Evolutionary conservation across 441 rosid genomes (phyloP).

Genomic region (Cnidoscolus chayamansa): DNA sequence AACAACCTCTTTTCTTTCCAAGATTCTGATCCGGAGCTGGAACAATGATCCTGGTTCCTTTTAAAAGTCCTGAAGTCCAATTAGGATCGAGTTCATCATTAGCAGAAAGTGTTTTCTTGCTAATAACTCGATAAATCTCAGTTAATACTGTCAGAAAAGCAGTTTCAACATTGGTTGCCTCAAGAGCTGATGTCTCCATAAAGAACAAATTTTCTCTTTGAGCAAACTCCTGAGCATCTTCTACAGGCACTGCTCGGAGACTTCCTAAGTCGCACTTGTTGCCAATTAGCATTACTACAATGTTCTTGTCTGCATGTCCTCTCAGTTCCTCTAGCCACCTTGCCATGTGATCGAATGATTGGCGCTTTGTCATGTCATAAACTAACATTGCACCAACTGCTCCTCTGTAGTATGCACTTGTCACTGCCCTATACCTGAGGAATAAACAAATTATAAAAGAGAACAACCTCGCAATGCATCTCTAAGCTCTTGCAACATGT

Average conservation of each 20-base stretch:
- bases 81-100: conserved; percentile 39
- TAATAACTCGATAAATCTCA: conserved; percentile 59
- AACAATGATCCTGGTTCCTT: conserved; percentile 65
- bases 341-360: conserved; percentile 44
- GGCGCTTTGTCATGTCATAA: conserved; percentile 51
- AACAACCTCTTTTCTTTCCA: conserved; percentile 48
- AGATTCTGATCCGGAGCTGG: conserved; percentile 46
- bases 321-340: conserved; percentile 57
- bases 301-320: conserved; percentile 51
- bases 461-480: too few relatives aligned
- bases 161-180: conserved; percentile 70
- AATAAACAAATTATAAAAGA: neutral
- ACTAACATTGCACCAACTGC: conserved; percentile 65
- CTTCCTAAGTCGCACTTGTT: conserved; percentile 81
- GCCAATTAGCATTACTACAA: conserved; percentile 80
- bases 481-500: neutral
- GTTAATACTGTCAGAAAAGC: conserved; percentile 66
- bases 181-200: conserved; percentile 88
- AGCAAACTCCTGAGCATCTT: conserved; percentile 75
- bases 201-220: conserved; percentile 76
- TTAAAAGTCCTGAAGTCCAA: conserved; percentile 46
- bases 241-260: conserved; percentile 62
- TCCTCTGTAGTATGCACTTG: conserved; percentile 74
- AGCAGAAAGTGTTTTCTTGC: conserved; percentile 60
- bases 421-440: conserved; percentile 68